Base-by-base conservation (phyloP, 2,329 filamentous ascomycete species). In the Exophiala sideris region DNA sequence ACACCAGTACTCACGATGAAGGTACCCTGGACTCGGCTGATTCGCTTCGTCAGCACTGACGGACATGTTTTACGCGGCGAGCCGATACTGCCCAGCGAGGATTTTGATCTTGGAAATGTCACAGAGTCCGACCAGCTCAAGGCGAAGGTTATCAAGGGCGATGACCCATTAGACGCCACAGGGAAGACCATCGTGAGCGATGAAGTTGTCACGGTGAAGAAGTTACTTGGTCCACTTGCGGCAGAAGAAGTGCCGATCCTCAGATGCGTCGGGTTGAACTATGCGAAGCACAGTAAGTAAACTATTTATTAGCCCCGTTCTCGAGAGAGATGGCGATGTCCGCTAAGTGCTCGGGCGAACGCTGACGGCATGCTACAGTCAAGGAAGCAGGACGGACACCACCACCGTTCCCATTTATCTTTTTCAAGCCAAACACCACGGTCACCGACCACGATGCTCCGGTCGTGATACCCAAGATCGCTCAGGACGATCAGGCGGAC, bases 31-130 rank as follows among this genome's bases (percentile, higher is more conserved):
- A 69, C 76, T 51, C 70, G 79, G 48, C 69, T 82, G 0, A 81
- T 83, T 50, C 78, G 80, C 32, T 83, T 83, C 64, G 69, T 75
- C 12, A 73, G 78, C 11, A 73, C 71, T 0, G 79, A 83, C 47
- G 79, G 78, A 12, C 72, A 74, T 5, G 67, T 72, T 7, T 70
- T 81, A 7, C 73, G 73, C 18, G 80, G 80, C 36, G 78, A 83
- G 52, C 80, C 80, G 0, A 75, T 83, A 24, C 39, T 5, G 70
- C 75, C 52, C 77, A 78, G 52, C n/a, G 50, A 56, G 32, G 57
- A 61, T 20, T 61, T 54, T 36, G 79, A 83, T 58, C 64, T 81
- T 1, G 79, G 79, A 8, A 66, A 67, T 11, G 74, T 74, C 0
- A 78, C 73, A 0, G 74, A 75, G 32, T 66, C 72, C 1, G 78